phyloP scores from a whole-genome alignment of 768 basidiomycete genomes.

The Boletus sp. region DNA sequence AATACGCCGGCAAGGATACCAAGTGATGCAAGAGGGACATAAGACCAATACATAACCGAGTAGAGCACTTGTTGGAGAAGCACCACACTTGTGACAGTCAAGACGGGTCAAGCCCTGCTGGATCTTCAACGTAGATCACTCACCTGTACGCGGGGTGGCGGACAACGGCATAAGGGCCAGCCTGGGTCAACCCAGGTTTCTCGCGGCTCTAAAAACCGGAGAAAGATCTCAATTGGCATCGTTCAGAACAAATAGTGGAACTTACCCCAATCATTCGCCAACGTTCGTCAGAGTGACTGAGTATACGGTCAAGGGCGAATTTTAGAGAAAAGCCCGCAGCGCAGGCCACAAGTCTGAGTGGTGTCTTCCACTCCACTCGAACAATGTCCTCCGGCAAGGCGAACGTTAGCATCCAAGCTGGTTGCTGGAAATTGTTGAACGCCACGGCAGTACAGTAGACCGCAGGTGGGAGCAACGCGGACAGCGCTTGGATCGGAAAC shows the following conservation, averaged over 20 bases:
- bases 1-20: slow-evolving; percentile 24
- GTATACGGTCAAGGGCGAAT: slow-evolving; percentile 7
- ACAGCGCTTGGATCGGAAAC: slow-evolving; percentile 26
- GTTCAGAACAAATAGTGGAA: not conserved
- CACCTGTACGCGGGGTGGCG: slow-evolving; percentile 38
- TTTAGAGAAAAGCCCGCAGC: slow-evolving; percentile 20
- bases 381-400: slow-evolving; percentile 26
- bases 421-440: slow-evolving; percentile 32
- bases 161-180: slow-evolving; percentile 35
- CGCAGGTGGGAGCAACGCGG: slow-evolving; percentile 23
- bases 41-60: slow-evolving; percentile 34
- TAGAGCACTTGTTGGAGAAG: slow-evolving; percentile 24
- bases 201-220: slow-evolving; percentile 23
- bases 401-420: slow-evolving; percentile 32
- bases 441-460: slow-evolving; percentile 28
- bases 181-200: slow-evolving; percentile 27
- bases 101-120: not conserved
- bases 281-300: slow-evolving; percentile 26
- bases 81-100: slow-evolving; percentile 12
- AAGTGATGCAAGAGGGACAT: slow-evolving; percentile 30
- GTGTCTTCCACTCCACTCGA: slow-evolving; percentile 19
- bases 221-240: not conserved
- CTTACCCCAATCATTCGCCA: slow-evolving; percentile 34
- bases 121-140: slow-evolving; percentile 1
- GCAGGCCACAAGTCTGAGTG: slow-evolving; percentile 29